These are phyloP conservation scores for Vigna reflexopilosa DNA, from an alignment of 306 rosid species.

Conservation along the genomic window DNA sequence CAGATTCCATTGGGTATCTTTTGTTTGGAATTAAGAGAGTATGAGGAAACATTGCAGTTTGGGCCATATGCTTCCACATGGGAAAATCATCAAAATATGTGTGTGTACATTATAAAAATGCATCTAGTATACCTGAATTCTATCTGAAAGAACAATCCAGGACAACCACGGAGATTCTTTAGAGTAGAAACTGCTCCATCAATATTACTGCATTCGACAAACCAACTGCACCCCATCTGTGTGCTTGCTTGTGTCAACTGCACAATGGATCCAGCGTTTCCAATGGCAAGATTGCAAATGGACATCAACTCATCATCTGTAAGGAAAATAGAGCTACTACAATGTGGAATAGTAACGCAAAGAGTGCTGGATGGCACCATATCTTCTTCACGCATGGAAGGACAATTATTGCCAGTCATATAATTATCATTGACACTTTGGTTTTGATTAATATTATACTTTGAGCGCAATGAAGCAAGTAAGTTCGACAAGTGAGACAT, in stretches of 20 bases:
- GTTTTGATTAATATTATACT: slow-evolving; percentile 68
- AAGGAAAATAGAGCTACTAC: slow-evolving; percentile 57
- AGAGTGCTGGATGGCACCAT: slow-evolving; percentile 61
- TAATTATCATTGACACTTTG: slow-evolving; percentile 58
- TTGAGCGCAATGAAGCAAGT: slow-evolving; percentile 61
- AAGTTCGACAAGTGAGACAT: slow-evolving; percentile 66
- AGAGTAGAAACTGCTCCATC: slow-evolving; percentile 68
- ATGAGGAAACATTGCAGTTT: slow-evolving; percentile 24
- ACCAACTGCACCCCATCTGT: slow-evolving; percentile 77
- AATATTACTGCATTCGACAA: slow-evolving; percentile 73
- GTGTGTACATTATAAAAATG: slow-evolving; percentile 7
- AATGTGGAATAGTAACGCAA: slow-evolving; percentile 64
- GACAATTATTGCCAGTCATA: slow-evolving; percentile 55
- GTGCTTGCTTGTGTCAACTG: slow-evolving; percentile 67
- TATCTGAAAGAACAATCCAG: slow-evolving; percentile 75
- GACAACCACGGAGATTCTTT: slow-evolving; percentile 72
- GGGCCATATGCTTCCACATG: slow-evolving; percentile 16
- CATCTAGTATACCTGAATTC: slow-evolving; percentile 69
- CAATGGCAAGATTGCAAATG: slow-evolving; percentile 70
- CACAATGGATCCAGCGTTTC: slow-evolving; percentile 64
- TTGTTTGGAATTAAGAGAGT: slow-evolving; percentile 12
- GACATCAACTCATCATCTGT: slow-evolving; percentile 73
- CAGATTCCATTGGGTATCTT: slow-evolving; percentile 21
- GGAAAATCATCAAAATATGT: slow-evolving; percentile 25
- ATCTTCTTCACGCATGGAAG: slow-evolving; percentile 65